Base-by-base conservation (phyloP, 768 basidiomycete genomes). In the Naganishia vishniacii region DNA sequence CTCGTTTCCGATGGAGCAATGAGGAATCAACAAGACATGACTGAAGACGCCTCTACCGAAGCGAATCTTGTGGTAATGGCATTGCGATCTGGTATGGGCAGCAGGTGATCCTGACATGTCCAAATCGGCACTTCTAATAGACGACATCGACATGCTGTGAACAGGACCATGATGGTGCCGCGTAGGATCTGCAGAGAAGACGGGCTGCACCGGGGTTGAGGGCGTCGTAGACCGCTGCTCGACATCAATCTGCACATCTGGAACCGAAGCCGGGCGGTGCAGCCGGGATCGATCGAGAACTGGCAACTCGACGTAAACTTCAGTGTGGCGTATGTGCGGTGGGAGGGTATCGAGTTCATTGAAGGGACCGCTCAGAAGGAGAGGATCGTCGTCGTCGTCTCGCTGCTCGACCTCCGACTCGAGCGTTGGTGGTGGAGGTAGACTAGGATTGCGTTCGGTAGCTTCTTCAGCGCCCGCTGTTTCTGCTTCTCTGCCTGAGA, bases 11-110 rank as follows among this genome's bases (percentile, higher is more conserved):
- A 64, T 44, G 13, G 47, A 41, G 34, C 63, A 64, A 32, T 53
- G 44, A 13, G 63, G 63, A 4, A 64, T 58, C 11, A 64, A 25
- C 42, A 59, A 18, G 25, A 44, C 45, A 44, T 59, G 63, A 18
- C 51, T 44, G 46, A 41, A 34, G n/a, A 32, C 56, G 18, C 63
- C 63, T 45, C 32, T 12, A 3, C 46, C 63, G 26, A 76, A 66
- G 46, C 49, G 59, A 16, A 65, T 44, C 40, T 73, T 74, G 56
- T 71, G 70, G 51, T 76, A 76, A 25, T 44, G 61, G 64, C 75
- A 76, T 26, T 74, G 73, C 0, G 73, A 74, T 20, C 75, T 70
- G 20, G 73, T 76, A 32, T 48, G 44, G 4, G 51, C 53, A 23
- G 63, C 63, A 16, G 63, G 63, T 3, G 53, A 56, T 26, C 53